Percentiles rank a stretch among this genome's conserved stretches.
phyloP scores from a whole-genome alignment of 495 filamentous ascomycete species.

The Parmelia sp. region DNA sequence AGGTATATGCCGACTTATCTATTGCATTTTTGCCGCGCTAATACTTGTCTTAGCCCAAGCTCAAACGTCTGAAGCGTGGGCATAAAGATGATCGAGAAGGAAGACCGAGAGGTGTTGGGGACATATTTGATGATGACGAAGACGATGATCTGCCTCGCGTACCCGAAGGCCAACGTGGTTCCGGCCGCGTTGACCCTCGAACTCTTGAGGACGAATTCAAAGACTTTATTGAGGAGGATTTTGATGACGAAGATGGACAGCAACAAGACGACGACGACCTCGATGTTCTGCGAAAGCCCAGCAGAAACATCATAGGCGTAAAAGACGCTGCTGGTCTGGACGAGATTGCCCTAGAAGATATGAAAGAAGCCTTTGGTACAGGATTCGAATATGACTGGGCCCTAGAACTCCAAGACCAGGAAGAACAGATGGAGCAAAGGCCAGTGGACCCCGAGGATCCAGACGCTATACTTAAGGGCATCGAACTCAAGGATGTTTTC shows the following conservation, averaged over 20 bases:
- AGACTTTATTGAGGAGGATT: slow-evolving; percentile 96
- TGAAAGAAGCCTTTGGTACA: slow-evolving; percentile 91
- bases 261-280: slow-evolving; percentile 74
- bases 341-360: slow-evolving; percentile 86
- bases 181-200: slow-evolving; percentile 40
- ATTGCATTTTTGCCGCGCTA: neutral
- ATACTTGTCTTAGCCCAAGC: slow-evolving; percentile 59
- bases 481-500: slow-evolving; percentile 97
- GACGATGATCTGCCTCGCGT: slow-evolving; percentile 53
- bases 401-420: slow-evolving; percentile 69
- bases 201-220: slow-evolving; percentile 79
- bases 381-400: slow-evolving; percentile 95
- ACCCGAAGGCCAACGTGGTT: slow-evolving; percentile 29
- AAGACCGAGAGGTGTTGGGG: slow-evolving; percentile 64
- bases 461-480: slow-evolving; percentile 34
- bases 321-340: slow-evolving; percentile 70
- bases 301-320: slow-evolving; percentile 56
- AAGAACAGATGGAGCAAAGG: slow-evolving; percentile 52
- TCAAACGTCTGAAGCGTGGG: slow-evolving; percentile 91
- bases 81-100: slow-evolving; percentile 64
- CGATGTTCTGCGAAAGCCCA: slow-evolving; percentile 69
- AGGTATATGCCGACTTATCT: slow-evolving; percentile 44
- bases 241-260: slow-evolving; percentile 77
- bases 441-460: slow-evolving; percentile 50
- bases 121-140: slow-evolving; percentile 96